phyloP scores from a whole-genome alignment of 164 flowering plant species.

The Paratinospora sagittata region DNA sequence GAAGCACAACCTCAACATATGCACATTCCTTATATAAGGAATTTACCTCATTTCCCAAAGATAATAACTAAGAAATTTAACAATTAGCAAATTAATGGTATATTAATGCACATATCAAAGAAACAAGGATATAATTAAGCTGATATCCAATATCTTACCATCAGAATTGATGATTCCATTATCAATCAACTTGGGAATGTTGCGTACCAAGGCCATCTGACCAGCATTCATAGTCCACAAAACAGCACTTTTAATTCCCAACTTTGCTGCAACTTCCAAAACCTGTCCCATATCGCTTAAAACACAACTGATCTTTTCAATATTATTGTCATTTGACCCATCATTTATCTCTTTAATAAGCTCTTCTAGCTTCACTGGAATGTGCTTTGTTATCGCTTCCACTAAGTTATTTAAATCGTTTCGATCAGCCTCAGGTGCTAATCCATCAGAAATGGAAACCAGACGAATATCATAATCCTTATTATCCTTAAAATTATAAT shows the following conservation, averaged over 20 bases:
- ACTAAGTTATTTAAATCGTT: constrained; percentile 16
- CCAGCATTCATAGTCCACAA: neutral
- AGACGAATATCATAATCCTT: constrained; percentile 8
- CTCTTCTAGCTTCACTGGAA: constrained; percentile 28
- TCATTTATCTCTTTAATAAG: neutral
- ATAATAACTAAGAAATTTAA: too few species aligned
- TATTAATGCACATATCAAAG: too few species aligned
- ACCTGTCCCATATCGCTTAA: constrained; percentile 7
- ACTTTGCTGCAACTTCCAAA: constrained; percentile 11
- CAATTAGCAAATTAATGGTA: too few species aligned
- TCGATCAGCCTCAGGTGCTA: constrained; percentile 23
- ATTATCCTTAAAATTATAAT: too few species aligned
- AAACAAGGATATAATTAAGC: too few species aligned
- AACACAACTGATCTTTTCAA: constrained; percentile 22
- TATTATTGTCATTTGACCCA: neutral
- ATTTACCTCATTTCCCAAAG: too few species aligned
- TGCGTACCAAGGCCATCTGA: neutral
- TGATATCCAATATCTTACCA: constrained; percentile 8
- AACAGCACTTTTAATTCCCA: constrained; percentile 7
- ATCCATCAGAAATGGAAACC: constrained; percentile 35
- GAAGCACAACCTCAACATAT: too few species aligned
- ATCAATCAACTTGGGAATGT: constrained; percentile 8
- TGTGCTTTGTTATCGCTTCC: neutral
- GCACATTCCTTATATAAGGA: too few species aligned
- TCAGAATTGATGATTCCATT: constrained; percentile 8